Conservation (phyloP, 441 rosid genomes). For the Gossypium laxum region DNA sequence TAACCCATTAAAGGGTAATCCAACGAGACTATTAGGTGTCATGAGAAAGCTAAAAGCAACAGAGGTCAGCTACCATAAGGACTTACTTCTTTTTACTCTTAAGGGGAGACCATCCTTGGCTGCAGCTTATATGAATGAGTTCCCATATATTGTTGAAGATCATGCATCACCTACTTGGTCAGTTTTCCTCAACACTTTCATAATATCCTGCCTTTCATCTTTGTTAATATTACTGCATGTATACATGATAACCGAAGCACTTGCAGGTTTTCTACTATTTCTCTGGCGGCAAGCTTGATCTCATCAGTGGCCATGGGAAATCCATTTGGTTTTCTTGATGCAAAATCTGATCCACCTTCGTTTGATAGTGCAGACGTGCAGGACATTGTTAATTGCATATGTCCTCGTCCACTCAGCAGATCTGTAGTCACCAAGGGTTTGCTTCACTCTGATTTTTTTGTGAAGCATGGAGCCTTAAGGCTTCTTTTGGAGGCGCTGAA, state of each 20-base stretch:
- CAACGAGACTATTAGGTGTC: constrained; percentile 54
- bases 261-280: constrained; percentile 77
- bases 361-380: constrained; percentile 42
- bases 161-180: constrained; percentile 69
- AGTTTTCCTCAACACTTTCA: constrained; percentile 28
- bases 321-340: constrained; percentile 52
- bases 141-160: constrained; percentile 86
- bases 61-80: constrained; percentile 58
- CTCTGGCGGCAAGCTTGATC: constrained; percentile 70
- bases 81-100: constrained; percentile 66
- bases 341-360: constrained; percentile 33
- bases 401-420: constrained; percentile 67
- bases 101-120: constrained; percentile 59
- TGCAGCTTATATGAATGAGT: constrained; percentile 68
- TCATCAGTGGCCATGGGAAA: constrained; percentile 40
- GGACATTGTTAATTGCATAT: constrained; percentile 52
- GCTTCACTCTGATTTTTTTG: constrained; percentile 71
- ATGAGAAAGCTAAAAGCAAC: constrained; percentile 79
- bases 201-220: constrained; percentile 12
- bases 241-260: constrained; percentile 35
- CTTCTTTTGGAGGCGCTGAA: constrained; percentile 65
- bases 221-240: constrained; percentile 15
- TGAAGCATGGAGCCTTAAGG: constrained; percentile 74
- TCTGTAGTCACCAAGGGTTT: constrained; percentile 69
- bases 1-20: constrained; percentile 58